Evolutionary conservation across 2,329 filamentous ascomycete genomes (phyloP).

Genomic region (Ploettnerulaceae sp.): DNA sequence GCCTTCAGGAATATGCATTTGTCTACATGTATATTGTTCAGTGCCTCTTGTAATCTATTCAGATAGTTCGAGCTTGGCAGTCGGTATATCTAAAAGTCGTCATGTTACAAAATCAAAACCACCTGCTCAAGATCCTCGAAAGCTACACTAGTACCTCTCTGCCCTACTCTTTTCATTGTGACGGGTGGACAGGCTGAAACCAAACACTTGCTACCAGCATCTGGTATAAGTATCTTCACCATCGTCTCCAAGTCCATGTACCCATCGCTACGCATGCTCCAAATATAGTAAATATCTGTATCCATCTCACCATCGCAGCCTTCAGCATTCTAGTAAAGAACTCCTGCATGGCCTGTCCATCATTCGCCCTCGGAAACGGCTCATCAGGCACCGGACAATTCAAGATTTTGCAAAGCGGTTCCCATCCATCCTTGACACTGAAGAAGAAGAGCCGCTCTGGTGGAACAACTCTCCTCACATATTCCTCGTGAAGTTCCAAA

Average conservation of each 20-base stretch:
- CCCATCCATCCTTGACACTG: slow-evolving; percentile 32
- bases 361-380: slow-evolving; percentile 33
- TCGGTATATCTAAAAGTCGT: too few relatives aligned
- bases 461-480: slow-evolving; percentile 14
- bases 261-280: slow-evolving; percentile 5
- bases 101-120: too few relatives aligned
- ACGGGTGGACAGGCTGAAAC: too few relatives aligned
- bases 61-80: too few relatives aligned
- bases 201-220: too few relatives aligned
- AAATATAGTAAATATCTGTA: slow-evolving; percentile 4
- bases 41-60: too few relatives aligned
- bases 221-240: too few relatives aligned
- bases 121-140: too few relatives aligned
- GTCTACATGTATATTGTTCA: too few relatives aligned
- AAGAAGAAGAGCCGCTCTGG: slow-evolving; percentile 14
- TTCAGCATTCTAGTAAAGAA: slow-evolving; percentile 9
- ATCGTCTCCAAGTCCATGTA: background rate
- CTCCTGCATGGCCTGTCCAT: slow-evolving; percentile 14
- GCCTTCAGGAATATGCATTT: too few relatives aligned
- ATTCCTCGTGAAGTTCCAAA: slow-evolving; percentile 14
- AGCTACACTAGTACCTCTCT: too few relatives aligned
- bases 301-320: slow-evolving; percentile 11
- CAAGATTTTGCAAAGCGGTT: slow-evolving; percentile 34
- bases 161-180: too few relatives aligned
- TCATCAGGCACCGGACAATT: slow-evolving; percentile 31